These are phyloP conservation scores for Termitomyces sp. DNA, from an alignment of 768 basidiomycete species.

Conservation along the genomic window DNA sequence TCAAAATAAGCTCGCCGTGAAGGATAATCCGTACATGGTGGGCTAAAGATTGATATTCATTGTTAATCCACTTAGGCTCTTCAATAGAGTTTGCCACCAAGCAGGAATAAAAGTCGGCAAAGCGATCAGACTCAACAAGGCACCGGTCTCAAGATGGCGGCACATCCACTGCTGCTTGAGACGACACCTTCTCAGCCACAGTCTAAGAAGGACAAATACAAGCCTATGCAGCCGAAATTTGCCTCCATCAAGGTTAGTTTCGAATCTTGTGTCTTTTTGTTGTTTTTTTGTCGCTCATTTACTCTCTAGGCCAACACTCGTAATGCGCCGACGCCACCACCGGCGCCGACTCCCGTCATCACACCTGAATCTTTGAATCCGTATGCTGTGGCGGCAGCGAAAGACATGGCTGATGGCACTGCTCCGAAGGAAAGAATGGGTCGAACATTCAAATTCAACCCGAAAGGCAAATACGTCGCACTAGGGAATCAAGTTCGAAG, in stretches of 20 bases:
- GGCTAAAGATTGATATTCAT: slow-evolving; percentile 15
- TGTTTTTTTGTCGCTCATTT: not conserved
- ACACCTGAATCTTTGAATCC: slow-evolving; percentile 61
- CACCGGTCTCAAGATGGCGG: slow-evolving; percentile 84
- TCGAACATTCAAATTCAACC: slow-evolving; percentile 78
- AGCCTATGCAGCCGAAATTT: slow-evolving; percentile 99
- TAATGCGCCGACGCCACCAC: slow-evolving; percentile 63
- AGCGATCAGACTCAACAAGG: slow-evolving; percentile 69
- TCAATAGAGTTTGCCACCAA: slow-evolving; percentile 46
- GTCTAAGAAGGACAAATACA: slow-evolving; percentile 89
- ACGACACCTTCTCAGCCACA: slow-evolving; percentile 51
- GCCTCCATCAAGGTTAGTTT: slow-evolving; percentile 78
- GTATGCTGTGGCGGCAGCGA: slow-evolving; percentile 56
- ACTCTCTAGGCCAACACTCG: slow-evolving; percentile 63
- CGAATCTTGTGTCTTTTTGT: not conserved
- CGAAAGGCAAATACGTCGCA: slow-evolving; percentile 87
- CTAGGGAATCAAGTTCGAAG: slow-evolving; percentile 67
- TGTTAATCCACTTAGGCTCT: not conserved
- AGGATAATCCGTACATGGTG: slow-evolving; percentile 88
- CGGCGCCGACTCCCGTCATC: slow-evolving; percentile 33
- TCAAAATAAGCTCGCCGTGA: slow-evolving; percentile 67
- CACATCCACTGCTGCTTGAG: slow-evolving; percentile 81
- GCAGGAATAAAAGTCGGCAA: slow-evolving; percentile 49
- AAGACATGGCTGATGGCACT: slow-evolving; percentile 66
- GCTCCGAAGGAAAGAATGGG: slow-evolving; percentile 67